These are phyloP conservation scores for Plantago elongata DNA, from an alignment of 257 asterid genomes.

Conservation along the genomic window DNA sequence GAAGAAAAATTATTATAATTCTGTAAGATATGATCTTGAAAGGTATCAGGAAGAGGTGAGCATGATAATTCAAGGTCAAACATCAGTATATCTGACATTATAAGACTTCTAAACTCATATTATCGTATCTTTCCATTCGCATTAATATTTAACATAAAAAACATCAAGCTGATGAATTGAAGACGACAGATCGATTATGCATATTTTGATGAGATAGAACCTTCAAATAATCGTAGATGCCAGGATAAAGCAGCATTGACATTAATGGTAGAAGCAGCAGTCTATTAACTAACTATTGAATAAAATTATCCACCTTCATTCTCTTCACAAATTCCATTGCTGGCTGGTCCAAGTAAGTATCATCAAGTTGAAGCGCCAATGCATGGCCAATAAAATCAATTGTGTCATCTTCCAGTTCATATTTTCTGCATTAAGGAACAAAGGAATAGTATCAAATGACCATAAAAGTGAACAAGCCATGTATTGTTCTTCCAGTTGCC, in stretches of 20 bases:
- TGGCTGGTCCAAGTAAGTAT: slow-evolving; percentile 79
- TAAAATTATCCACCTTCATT: slow-evolving; percentile 55
- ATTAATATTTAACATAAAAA: no score
- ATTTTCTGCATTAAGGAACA: slow-evolving; percentile 53
- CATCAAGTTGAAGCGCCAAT: slow-evolving; percentile 71
- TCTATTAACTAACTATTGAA: neutral
- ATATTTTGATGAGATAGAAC: neutral
- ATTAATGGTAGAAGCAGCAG: neutral
- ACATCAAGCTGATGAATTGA: no score
- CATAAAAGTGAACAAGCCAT: neutral
- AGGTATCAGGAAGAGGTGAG: neutral
- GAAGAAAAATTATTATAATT: neutral
- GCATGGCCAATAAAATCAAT: slow-evolving; percentile 93
- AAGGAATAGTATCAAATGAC: neutral
- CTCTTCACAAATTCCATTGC: slow-evolving; percentile 80
- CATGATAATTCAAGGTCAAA: no score
- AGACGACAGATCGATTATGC: neutral
- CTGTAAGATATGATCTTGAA: neutral
- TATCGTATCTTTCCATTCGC: no score
- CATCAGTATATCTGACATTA: no score
- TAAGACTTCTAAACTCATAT: no score
- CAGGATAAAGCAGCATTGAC: neutral
- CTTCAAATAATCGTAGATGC: neutral
- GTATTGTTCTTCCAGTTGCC: neutral
- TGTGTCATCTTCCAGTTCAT: slow-evolving; percentile 91